phyloP scores from a whole-genome alignment of 108 stramenopile genomes.

The Pseudonitzschia delicatissima region DNA sequence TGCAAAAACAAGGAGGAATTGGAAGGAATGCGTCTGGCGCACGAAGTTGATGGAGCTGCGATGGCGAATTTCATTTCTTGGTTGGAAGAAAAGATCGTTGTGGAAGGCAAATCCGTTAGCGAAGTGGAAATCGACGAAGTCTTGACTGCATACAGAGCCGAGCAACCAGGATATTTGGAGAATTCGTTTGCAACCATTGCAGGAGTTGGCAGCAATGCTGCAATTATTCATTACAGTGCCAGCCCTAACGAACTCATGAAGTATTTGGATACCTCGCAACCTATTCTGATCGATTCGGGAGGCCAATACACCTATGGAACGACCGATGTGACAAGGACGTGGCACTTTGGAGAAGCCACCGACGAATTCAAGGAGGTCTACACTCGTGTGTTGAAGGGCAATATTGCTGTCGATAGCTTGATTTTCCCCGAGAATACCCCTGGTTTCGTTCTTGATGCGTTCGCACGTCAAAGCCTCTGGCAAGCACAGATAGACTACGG shows the following conservation, averaged over 20 bases:
- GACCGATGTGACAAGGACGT: constrained; percentile 96
- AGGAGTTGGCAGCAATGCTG: constrained; percentile 93
- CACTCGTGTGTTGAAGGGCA: constrained; percentile 95
- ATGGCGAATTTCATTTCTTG: constrained; percentile 90
- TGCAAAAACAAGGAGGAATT: constrained; percentile 91
- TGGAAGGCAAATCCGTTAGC: constrained; percentile 60
- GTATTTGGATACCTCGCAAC: constrained; percentile 60
- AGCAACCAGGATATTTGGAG: constrained; percentile 77
- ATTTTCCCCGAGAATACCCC: constrained; percentile 94
- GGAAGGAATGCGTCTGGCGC: constrained; percentile 89
- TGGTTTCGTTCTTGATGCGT: constrained; percentile 92
- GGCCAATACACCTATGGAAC: constrained; percentile 96
- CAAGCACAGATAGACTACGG: constrained; percentile 88
- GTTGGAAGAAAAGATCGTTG: constrained; percentile 71
- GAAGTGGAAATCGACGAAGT: constrained; percentile 89
- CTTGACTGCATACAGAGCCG: constrained; percentile 74
- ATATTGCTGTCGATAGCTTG: constrained; percentile 89
- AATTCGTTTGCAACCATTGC: constrained; percentile 94
- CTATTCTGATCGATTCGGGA: constrained; percentile 92
- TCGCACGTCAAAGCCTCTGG: constrained; percentile 92
- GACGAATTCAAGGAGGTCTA: constrained; percentile 73
- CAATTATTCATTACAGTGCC: constrained; percentile 95
- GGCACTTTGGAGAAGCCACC: constrained; percentile 88
- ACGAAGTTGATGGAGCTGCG: constrained; percentile 94
- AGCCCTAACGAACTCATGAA: constrained; percentile 62